Base-by-base conservation (phyloP, 202 grass and related monocot species). In the Cymbopogon flexuosus region DNA sequence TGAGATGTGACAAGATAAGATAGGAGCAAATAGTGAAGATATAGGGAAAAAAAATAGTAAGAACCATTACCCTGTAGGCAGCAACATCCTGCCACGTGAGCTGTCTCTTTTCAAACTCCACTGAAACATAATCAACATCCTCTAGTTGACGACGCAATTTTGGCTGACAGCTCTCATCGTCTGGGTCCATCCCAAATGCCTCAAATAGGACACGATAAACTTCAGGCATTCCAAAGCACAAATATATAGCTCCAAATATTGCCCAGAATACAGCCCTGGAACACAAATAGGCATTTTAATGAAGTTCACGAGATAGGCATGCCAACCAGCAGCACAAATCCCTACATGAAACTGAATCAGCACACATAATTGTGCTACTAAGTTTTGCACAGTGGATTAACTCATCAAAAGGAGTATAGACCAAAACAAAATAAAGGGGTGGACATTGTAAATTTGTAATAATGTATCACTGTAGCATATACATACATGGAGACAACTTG, bases 211-310 rank as follows among this genome's bases (percentile, higher is more conserved):
- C 90, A 59, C 96, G 88, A 60, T 98, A 98, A 24, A 98, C 96
- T 84, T 98, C 96, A 70, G 96, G 96, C 92, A 98, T 91, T 51
- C 96, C 96, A 93, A 93, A 98, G 75, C 96, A 98, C 69, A 98
- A 79, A 91, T 91, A 98, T 91, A 98, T 98, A 57, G 96, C 96
- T 83, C 92, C 96, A 91, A 98, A 95, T 57, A 98, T 60, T 88
- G 96, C 96, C 96, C 96, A 95, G 79, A 98, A 98, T 71, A 95
- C 92, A 84, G 92, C 90, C 76, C 96, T 98, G 80, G 27, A 12
- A 85, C 5, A 77, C 54, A 84, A 6, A 81, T 40, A 78, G 59
- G 63, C 60, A 63, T 47, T 72, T 74, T 56, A 62, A 5, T 70
- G 1, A 67, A 85, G 18, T 70, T 51, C 18, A 22, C 8, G n/a